Evolutionary conservation across 1,284 basidiomycete species (phyloP), one percentile per base, ranked within the genome.

Genomic region (Volvariella surrecta): DNA sequence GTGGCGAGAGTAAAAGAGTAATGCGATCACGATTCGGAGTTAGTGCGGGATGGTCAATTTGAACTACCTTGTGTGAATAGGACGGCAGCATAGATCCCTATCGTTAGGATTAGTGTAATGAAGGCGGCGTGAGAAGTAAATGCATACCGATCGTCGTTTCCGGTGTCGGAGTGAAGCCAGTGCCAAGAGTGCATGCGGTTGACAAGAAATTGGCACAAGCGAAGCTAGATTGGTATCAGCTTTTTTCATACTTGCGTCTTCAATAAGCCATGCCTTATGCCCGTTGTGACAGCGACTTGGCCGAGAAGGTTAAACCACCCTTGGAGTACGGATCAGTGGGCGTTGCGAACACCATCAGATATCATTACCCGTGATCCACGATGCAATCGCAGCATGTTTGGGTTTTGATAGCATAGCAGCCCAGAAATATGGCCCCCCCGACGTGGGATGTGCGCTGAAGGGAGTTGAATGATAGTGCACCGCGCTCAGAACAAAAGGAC

Each of bases 341-440:
- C 16, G 24, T 28, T 37, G 2, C 20, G 19, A 42, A 13, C 17
- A 44, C 11, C 24, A 16, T n/a, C 19, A 9, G 17, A n/a, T 6
- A 49, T 49, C n/a, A n/a, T 11, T 39, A 66, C 70, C 79, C 6
- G 75, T 79, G 20, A 82, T 68, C 81, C 81, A 84, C 1, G 80
- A 83, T 2, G 79, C 76, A 18, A 83, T 63, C 1, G 80, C 63
- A 2, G 80, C 77, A 37, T 72, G 55, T 51, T 71, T 50, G 1
- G 70, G 71, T 45, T 64, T 63, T 6, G 79, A 78, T 1, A 86
- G 59, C 77, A 82, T 82, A 1, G 82, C 81, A 15, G 81, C 76
- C 82, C 82, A 85, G 57, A 77, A 84, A 52, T 85, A 84, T 0
- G 82, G 82, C 0, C 84, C 84, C 3, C 82, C 83, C 40, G 75